Percentiles rank a stretch among this genome's conserved stretches.
These are phyloP conservation scores for Zostera marina DNA, from an alignment of 116 monocot species.

Conservation along the genomic window DNA sequence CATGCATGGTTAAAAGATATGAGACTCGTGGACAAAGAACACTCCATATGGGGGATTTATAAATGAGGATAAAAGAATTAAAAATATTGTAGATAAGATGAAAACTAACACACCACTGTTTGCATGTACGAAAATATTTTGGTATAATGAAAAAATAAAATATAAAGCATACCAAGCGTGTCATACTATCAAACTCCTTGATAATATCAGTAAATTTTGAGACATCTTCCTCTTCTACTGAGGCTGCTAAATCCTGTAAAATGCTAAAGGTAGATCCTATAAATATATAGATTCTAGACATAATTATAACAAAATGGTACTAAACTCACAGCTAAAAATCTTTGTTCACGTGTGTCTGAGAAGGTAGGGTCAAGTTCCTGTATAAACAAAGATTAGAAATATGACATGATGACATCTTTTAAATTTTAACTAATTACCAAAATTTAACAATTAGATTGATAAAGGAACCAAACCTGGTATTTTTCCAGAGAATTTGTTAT, in stretches of 20 bases:
- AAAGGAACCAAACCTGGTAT: conserved; percentile 42
- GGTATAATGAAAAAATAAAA: neutral
- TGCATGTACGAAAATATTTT: neutral
- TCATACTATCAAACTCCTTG: conserved; percentile 85
- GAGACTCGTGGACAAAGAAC: too few species aligned
- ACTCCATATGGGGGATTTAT: too few species aligned
- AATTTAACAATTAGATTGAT: neutral
- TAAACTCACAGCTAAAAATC: conserved; percentile 60
- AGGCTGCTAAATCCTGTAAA: conserved; percentile 54
- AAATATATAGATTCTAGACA: too few species aligned
- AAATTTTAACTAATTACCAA: neutral
- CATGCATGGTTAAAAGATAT: too few species aligned
- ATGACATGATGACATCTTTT: neutral
- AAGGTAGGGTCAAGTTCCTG: conserved; percentile 86
- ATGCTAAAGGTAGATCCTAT: neutral
- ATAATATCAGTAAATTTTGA: conserved; percentile 57
- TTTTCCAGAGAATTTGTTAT: conserved; percentile 57
- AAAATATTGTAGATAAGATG: too few species aligned
- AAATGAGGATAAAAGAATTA: too few species aligned
- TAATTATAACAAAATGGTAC: neutral
- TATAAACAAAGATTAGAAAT: neutral
- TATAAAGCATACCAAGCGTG: conserved; percentile 31
- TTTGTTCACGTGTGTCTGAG: conserved; percentile 71
- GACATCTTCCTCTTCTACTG: conserved; percentile 75
- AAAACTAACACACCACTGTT: neutral